These are phyloP conservation scores for Cetradonia linearis DNA, from an alignment of 495 filamentous ascomycete genomes.

Conservation along the genomic window DNA sequence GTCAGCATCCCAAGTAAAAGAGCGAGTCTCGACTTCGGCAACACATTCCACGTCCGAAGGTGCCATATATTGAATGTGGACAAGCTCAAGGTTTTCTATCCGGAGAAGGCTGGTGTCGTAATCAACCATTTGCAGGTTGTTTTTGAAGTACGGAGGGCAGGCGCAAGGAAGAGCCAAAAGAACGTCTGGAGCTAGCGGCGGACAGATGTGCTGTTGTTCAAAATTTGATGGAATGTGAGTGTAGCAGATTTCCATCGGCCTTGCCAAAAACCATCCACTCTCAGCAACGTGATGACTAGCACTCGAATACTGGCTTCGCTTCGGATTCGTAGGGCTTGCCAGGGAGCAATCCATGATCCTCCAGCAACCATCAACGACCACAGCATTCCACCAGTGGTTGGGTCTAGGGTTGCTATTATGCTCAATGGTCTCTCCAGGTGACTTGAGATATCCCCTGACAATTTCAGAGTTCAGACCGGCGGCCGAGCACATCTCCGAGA, in stretches of 20 bases:
- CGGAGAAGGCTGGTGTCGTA: constrained; percentile 83
- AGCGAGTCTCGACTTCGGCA: constrained; percentile 81
- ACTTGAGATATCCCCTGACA: constrained; percentile 79
- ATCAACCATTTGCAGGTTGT: constrained; percentile 64
- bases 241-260: constrained; percentile 82
- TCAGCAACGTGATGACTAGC: constrained; percentile 61
- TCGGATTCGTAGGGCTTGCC: constrained; percentile 80
- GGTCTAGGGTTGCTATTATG: constrained; percentile 59
- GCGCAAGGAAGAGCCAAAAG: constrained; percentile 75
- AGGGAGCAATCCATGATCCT: constrained; percentile 92
- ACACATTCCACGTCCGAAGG: constrained; percentile 85
- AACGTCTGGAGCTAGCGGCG: constrained; percentile 71
- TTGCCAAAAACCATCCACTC: constrained; percentile 80
- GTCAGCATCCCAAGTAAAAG: constrained; percentile 70
- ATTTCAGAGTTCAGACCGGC: constrained; percentile 80
- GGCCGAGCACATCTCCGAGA: constrained; percentile 86
- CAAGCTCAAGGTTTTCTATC: constrained; percentile 83
- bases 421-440: constrained; percentile 75
- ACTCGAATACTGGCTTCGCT: constrained; percentile 63
- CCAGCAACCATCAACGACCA: constrained; percentile 90
- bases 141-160: constrained; percentile 80
- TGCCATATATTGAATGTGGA: constrained; percentile 77
- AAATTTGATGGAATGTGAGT: constrained; percentile 82
- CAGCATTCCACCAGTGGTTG: constrained; percentile 99
- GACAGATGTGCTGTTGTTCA: constrained; percentile 85